A percentile compares a stretch with the other conserved stretches of the same genome.
These are phyloP conservation scores for Thymus mandschuricus DNA, from an alignment of 257 asterid genomes.

Conservation along the genomic window DNA sequence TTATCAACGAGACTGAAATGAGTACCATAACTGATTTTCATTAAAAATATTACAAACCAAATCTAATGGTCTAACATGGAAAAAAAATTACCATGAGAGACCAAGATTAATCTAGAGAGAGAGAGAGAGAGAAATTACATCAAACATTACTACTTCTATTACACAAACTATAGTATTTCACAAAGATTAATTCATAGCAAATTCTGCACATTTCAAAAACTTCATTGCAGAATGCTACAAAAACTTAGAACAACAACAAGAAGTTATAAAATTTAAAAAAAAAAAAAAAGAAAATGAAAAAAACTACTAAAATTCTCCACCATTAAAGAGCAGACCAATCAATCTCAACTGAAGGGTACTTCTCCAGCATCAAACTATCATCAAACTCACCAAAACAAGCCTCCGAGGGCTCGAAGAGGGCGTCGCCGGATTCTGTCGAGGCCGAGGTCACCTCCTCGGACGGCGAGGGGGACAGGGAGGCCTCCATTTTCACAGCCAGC, in stretches of 20 bases:
- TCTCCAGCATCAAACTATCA: conserved; percentile 48
- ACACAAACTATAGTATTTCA: neutral
- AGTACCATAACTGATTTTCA: neutral
- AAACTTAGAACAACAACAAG: conserved; percentile 13
- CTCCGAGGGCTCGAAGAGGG: conserved; percentile 50
- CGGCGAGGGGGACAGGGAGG: conserved; percentile 34
- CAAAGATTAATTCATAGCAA: conserved; percentile 4
- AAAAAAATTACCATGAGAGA: conserved; percentile 54
- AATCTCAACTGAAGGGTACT: conserved; percentile 89
- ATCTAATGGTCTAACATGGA: conserved; percentile 47
- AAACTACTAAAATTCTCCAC: neutral
- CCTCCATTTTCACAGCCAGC: conserved; percentile 51
- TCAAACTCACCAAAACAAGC: conserved; percentile 38
- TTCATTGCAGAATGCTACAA: conserved; percentile 63
- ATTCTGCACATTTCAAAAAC: conserved; percentile 75
- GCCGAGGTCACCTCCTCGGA: conserved; percentile 41
- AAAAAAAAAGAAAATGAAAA: neutral
- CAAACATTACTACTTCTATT: neutral
- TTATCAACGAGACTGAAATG: no score
- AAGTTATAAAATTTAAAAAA: neutral
- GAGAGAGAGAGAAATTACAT: conserved; percentile 29
- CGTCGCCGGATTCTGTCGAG: conserved; percentile 53
- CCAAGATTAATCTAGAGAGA: conserved; percentile 39
- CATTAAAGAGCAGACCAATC: conserved; percentile 76
- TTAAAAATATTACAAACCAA: conserved; percentile 17